A percentile compares a stretch with the other conserved stretches of the same genome.
phyloP scores from a whole-genome alignment of 2,329 filamentous ascomycete species.

The Calonectria hawksworthii region DNA sequence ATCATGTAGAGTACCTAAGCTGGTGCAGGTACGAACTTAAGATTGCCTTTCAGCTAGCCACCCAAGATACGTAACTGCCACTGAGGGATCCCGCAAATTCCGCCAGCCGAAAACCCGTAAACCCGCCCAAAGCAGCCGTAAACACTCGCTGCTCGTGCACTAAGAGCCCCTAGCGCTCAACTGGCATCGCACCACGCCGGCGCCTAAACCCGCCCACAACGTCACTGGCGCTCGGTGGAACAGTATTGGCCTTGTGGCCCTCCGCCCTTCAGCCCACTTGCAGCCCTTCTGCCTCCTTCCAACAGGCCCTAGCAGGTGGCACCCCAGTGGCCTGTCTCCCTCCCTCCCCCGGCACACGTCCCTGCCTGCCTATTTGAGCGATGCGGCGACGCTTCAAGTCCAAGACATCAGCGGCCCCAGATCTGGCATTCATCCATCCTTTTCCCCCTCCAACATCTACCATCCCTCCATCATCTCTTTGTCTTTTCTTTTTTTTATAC shows the following conservation, averaged over 20 bases:
- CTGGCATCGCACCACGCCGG: background rate
- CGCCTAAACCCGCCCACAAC: slow-evolving; percentile 10
- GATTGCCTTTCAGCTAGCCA: slow-evolving; percentile 3
- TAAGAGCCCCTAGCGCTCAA: slow-evolving; percentile 5
- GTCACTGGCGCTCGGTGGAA: slow-evolving; percentile 14
- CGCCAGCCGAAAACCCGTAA: background rate
- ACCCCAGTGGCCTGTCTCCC: slow-evolving; percentile 13
- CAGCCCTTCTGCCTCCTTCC: background rate
- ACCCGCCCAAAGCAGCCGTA: background rate
- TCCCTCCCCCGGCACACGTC: background rate
- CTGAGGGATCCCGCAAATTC: background rate
- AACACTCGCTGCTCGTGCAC: background rate
- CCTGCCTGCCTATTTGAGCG: slow-evolving; percentile 29
- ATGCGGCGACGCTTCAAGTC: slow-evolving; percentile 8
- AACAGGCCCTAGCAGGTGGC: background rate
- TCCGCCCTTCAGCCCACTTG: background rate
- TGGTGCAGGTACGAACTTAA: slow-evolving; percentile 7
- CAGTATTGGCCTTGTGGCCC: background rate
- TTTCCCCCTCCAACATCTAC: slow-evolving; percentile 23
- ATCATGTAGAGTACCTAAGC: background rate
- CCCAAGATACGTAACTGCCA: background rate
- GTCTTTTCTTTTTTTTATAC: slow-evolving; percentile 18
- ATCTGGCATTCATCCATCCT: slow-evolving; percentile 26
- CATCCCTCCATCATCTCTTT: slow-evolving; percentile 31
- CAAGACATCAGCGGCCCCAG: slow-evolving; percentile 29